phyloP scores from a whole-genome alignment of 352 stramenopile species.

The Pythium aquatile region DNA sequence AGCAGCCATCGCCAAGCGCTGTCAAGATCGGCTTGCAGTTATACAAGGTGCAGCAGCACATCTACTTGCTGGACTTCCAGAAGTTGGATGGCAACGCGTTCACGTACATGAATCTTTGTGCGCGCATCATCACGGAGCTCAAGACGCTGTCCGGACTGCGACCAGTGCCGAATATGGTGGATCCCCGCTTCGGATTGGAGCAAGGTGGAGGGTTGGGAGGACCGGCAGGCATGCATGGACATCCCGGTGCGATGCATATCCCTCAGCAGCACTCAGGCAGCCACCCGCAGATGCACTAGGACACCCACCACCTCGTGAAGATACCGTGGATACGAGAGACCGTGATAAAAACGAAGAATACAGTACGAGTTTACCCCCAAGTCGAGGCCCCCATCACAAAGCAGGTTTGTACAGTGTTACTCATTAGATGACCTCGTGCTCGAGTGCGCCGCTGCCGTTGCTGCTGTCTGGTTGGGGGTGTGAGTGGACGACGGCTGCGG shows the following conservation, averaged over 20 bases:
- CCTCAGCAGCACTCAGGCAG: not conserved
- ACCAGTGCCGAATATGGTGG: conserved; percentile 36
- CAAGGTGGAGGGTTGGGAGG: not conserved
- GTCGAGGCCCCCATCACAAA: not conserved
- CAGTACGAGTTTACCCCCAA: not conserved
- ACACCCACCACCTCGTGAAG: not conserved
- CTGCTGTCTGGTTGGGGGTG: not conserved
- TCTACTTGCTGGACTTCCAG: conserved; percentile 99
- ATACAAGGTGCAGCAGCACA: conserved; percentile 98
- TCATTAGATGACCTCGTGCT: not conserved
- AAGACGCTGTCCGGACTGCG: conserved; percentile 94
- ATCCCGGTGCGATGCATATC: not conserved
- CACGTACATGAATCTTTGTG: conserved; percentile 99
- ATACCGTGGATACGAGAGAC: not conserved
- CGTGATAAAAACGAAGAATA: not conserved
- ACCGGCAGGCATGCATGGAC: not conserved
- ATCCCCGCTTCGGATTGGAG: not conserved
- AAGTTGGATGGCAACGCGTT: conserved; percentile 95
- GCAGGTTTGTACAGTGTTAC: not conserved
- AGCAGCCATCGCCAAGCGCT: conserved; percentile 11
- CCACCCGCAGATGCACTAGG: not conserved
- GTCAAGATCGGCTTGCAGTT: conserved; percentile 97
- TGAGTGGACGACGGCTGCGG: not conserved
- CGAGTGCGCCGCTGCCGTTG: not conserved
- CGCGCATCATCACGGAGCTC: conserved; percentile 98